Percentiles rank a stretch among this genome's conserved stretches.
Conservation (phyloP, 1,284 basidiomycete genomes). For the Coriolopsis trogii region DNA sequence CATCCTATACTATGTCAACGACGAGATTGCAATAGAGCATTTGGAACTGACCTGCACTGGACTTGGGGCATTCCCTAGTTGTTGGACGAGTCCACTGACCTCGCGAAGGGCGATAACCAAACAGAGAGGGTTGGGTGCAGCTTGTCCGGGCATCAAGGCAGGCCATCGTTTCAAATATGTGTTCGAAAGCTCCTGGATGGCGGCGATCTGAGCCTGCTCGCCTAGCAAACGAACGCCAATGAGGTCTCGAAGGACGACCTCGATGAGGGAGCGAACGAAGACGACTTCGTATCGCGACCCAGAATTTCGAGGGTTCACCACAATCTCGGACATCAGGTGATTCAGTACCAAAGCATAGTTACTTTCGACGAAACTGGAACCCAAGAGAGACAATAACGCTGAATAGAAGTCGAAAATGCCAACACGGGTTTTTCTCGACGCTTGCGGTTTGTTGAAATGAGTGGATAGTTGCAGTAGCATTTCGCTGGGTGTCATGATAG, state of each 20-base stretch:
- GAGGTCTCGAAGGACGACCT: conserved; percentile 81
- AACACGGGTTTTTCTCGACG: conserved; percentile 73
- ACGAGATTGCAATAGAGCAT: background rate
- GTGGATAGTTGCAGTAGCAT: conserved; percentile 83
- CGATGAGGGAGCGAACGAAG: conserved; percentile 73
- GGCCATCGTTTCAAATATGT: conserved; percentile 91
- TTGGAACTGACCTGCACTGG: conserved; percentile 75
- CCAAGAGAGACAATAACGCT: conserved; percentile 77
- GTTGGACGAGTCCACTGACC: conserved; percentile 82
- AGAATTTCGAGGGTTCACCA: conserved; percentile 56
- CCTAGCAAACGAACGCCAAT: conserved; percentile 88
- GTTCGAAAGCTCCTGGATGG: conserved; percentile 84
- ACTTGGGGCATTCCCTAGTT: conserved; percentile 90
- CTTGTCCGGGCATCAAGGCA: conserved; percentile 86
- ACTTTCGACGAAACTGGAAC: conserved; percentile 77
- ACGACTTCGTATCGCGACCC: conserved; percentile 76
- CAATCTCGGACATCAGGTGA: conserved; percentile 83
- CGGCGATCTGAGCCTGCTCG: conserved; percentile 91
- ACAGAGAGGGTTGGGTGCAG: conserved; percentile 70
- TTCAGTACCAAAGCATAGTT: conserved; percentile 82
- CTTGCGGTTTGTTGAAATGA: conserved; percentile 77
- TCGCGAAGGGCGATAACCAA: conserved; percentile 83
- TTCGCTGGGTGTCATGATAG: conserved; percentile 75
- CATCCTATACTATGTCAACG: conserved; percentile 57
- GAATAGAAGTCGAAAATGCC: conserved; percentile 92